These are phyloP conservation scores for Venturia asperata DNA, from an alignment of 2,329 filamentous ascomycete genomes.

Conservation along the genomic window DNA sequence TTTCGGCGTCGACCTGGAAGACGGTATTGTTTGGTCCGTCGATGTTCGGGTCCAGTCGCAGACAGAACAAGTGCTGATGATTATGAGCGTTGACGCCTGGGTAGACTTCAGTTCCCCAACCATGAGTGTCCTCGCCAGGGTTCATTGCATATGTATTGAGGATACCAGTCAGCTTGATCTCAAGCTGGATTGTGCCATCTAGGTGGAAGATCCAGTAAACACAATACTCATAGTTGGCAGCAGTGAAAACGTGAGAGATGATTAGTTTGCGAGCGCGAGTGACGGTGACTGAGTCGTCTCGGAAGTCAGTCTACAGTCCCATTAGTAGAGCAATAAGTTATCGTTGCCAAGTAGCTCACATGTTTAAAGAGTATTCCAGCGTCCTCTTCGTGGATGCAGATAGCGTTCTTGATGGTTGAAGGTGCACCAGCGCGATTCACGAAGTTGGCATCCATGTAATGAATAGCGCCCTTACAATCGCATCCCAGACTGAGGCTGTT, in stretches of 20 bases:
- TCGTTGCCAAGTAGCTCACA: conserved; percentile 20
- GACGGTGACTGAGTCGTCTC: conserved; percentile 78
- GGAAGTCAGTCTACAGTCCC: conserved; percentile 60
- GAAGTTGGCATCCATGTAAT: conserved; percentile 85
- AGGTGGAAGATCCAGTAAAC: conserved; percentile 87
- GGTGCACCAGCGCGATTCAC: conserved; percentile 69
- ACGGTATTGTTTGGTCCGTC: conserved; percentile 81
- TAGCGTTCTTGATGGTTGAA: conserved; percentile 81
- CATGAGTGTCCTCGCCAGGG: conserved; percentile 70
- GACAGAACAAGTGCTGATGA: conserved; percentile 90
- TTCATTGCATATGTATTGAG: conserved; percentile 84
- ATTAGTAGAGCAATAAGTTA: conserved; percentile 21
- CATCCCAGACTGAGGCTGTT: conserved; percentile 70
- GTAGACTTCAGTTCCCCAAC: conserved; percentile 89
- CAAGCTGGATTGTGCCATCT: conserved; percentile 84
- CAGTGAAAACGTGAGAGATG: conserved; percentile 87
- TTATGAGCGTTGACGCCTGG: conserved; percentile 90
- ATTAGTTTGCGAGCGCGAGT: conserved; percentile 80
- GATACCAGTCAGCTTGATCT: conserved; percentile 59
- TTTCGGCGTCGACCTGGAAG: conserved; percentile 71
- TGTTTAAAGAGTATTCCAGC: conserved; percentile 90
- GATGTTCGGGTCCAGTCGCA: conserved; percentile 79
- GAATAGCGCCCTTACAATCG: conserved; percentile 84
- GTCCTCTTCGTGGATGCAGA: conserved; percentile 94
- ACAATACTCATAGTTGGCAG: conserved; percentile 92